These are phyloP conservation scores for Drechslerella coelobrocha DNA, from an alignment of 2,329 filamentous ascomycete genomes.

Conservation along the genomic window DNA sequence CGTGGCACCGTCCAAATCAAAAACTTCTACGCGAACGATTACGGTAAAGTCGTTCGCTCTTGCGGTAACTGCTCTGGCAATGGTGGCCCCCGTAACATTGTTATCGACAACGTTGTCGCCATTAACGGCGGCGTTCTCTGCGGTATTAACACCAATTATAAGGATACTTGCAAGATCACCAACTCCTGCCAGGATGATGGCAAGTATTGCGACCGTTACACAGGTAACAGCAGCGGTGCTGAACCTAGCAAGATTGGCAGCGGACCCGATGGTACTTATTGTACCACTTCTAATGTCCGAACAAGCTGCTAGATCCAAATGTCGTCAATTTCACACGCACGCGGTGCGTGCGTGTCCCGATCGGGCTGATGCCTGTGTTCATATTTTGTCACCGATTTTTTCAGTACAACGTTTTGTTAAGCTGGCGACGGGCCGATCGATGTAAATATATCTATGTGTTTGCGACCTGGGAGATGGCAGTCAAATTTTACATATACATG, in stretches of 20 bases:
- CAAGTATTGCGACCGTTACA: slow-evolving; percentile 57
- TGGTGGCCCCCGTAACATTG: slow-evolving; percentile 59
- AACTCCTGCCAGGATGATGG: slow-evolving; percentile 57
- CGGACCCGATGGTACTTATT: slow-evolving; percentile 58
- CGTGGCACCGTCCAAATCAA: slow-evolving; percentile 58
- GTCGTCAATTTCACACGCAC: too few relatives aligned
- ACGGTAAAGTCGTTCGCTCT: slow-evolving; percentile 63
- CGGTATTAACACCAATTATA: slow-evolving; percentile 65
- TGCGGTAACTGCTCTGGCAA: slow-evolving; percentile 63
- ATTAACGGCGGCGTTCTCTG: slow-evolving; percentile 60
- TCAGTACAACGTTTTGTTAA: too few relatives aligned
- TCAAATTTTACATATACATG: too few relatives aligned
- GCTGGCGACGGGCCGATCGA: too few relatives aligned
- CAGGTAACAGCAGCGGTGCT: slow-evolving; percentile 57
- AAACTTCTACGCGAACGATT: slow-evolving; percentile 60
- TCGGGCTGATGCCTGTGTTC: too few relatives aligned
- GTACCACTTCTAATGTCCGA: slow-evolving; percentile 50
- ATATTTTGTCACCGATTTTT: too few relatives aligned
- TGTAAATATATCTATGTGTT: too few relatives aligned
- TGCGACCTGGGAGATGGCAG: too few relatives aligned
- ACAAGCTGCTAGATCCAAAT: slow-evolving; percentile 23
- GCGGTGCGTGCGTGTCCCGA: too few relatives aligned
- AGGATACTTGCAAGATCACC: slow-evolving; percentile 61
- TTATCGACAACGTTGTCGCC: slow-evolving; percentile 60
- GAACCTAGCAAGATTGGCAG: slow-evolving; percentile 59